A percentile compares a stretch with the other conserved stretches of the same genome.
Evolutionary conservation across 2,329 filamentous ascomycete species (phyloP).

Genomic region (Colletotrichum echinochloae): DNA sequence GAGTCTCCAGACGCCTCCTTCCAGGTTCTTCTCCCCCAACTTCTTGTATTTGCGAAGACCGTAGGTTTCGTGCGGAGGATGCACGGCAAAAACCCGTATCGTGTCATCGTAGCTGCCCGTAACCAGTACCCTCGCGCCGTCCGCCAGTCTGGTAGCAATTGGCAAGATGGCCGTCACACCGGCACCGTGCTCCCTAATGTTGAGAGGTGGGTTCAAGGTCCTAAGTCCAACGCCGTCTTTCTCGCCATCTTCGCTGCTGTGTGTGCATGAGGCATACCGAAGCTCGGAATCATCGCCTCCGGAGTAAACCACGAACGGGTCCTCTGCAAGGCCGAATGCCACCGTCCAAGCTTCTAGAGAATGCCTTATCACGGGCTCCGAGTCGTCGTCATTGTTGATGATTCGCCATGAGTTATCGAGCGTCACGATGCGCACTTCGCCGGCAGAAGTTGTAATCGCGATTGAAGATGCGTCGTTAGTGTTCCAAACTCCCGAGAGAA

Average conservation of each 20-base stretch:
- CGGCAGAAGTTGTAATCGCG: slow-evolving; percentile 78
- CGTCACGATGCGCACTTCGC: slow-evolving; percentile 68
- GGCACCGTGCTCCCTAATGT: slow-evolving; percentile 69
- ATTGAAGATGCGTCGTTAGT: slow-evolving; percentile 66
- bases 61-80: slow-evolving; percentile 55
- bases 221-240: not conserved
- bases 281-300: slow-evolving; percentile 82
- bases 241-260: slow-evolving; percentile 36
- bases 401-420: slow-evolving; percentile 58
- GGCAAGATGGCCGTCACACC: slow-evolving; percentile 91
- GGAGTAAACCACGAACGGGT: slow-evolving; percentile 65
- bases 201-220: slow-evolving; percentile 42
- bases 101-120: slow-evolving; percentile 95
- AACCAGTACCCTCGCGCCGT: slow-evolving; percentile 70
- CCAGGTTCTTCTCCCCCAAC: slow-evolving; percentile 75
- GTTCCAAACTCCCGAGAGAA: slow-evolving; percentile 82
- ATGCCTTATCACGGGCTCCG: slow-evolving; percentile 60
- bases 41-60: slow-evolving; percentile 59
- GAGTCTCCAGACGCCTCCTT: slow-evolving; percentile 88
- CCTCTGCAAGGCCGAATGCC: slow-evolving; percentile 62
- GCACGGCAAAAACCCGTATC: slow-evolving; percentile 74
- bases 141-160: slow-evolving; percentile 57
- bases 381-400: slow-evolving; percentile 46
- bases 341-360: slow-evolving; percentile 81
- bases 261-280: slow-evolving; percentile 57